A percentile compares a stretch with the other conserved stretches of the same genome.
Conservation (phyloP, 495 filamentous ascomycete genomes). For the Tetracladium setigerum region DNA sequence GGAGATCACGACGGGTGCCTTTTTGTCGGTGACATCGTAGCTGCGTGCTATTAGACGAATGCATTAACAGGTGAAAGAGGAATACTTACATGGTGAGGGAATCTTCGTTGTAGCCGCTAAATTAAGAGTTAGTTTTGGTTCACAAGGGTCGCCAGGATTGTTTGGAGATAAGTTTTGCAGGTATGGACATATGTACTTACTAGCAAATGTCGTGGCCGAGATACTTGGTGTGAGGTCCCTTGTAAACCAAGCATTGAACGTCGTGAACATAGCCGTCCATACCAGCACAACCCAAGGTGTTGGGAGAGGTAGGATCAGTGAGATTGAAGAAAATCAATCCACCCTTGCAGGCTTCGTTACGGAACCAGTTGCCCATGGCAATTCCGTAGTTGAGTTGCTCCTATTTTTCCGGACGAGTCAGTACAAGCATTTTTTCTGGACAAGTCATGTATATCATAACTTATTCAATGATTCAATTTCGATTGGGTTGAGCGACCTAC, state of each 20-base stretch:
- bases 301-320: conserved; percentile 42
- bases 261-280: conserved; percentile 54
- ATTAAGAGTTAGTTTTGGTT: too few species aligned
- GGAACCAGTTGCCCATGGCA: conserved; percentile 40
- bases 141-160: too few species aligned
- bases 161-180: too few species aligned
- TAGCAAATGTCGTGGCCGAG: conserved; percentile 50
- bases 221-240: conserved; percentile 46
- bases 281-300: conserved; percentile 40
- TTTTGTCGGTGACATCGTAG: conserved; percentile 52
- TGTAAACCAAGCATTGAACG: conserved; percentile 53
- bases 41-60: too few species aligned
- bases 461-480: too few species aligned
- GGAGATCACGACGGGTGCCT: conserved; percentile 40
- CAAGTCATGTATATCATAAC: too few species aligned
- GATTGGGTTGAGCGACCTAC: conserved; percentile 18
- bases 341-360: conserved; percentile 35
- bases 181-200: too few species aligned
- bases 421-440: too few species aligned
- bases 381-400: conserved; percentile 42
- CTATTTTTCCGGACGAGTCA: too few species aligned
- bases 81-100: conserved; percentile 28
- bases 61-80: too few species aligned
- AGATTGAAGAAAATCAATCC: conserved; percentile 52
- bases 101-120: conserved; percentile 43